These are phyloP conservation scores for Dalbergia cochinchinensis DNA, from an alignment of 306 rosid genomes.

Conservation along the genomic window DNA sequence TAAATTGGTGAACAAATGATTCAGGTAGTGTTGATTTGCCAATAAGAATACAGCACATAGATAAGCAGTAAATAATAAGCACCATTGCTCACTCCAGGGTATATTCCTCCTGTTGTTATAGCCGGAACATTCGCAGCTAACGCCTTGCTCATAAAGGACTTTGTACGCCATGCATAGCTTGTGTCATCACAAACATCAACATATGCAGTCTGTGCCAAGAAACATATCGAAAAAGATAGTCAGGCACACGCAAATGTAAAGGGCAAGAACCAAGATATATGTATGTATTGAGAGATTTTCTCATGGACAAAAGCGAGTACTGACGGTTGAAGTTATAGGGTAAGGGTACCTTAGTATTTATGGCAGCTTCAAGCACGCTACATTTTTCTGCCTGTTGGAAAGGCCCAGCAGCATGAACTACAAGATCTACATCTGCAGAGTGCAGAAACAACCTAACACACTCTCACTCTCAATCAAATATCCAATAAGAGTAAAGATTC, in stretches of 20 bases:
- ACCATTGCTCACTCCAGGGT: slow-evolving; percentile 99
- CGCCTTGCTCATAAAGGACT: slow-evolving; percentile 70
- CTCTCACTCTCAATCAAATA: neutral
- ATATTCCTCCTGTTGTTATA: slow-evolving; percentile 87
- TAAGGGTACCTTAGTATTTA: slow-evolving; percentile 66
- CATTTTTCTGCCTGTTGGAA: slow-evolving; percentile 84
- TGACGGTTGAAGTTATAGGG: neutral
- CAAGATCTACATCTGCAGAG: slow-evolving; percentile 84
- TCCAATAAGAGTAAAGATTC: neutral
- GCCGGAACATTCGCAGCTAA: slow-evolving; percentile 86
- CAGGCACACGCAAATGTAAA: neutral
- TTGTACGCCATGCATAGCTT: slow-evolving; percentile 67
- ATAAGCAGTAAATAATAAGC: slow-evolving; percentile 24
- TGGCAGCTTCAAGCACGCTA: slow-evolving; percentile 89
- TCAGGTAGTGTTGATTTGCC: slow-evolving; percentile 28
- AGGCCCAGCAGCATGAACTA: slow-evolving; percentile 95
- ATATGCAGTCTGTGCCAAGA: slow-evolving; percentile 79
- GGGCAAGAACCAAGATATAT: neutral
- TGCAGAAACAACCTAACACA: slow-evolving; percentile 45
- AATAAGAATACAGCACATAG: slow-evolving; percentile 51
- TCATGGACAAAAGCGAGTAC: neutral
- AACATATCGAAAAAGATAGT: neutral
- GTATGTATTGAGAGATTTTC: neutral
- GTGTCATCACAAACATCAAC: slow-evolving; percentile 91
- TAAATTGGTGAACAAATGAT: neutral